Evolutionary conservation across 2,329 filamentous ascomycete genomes (phyloP), one percentile per base, ranked within the genome.

Genomic region (Aspergillus vadensis): DNA sequence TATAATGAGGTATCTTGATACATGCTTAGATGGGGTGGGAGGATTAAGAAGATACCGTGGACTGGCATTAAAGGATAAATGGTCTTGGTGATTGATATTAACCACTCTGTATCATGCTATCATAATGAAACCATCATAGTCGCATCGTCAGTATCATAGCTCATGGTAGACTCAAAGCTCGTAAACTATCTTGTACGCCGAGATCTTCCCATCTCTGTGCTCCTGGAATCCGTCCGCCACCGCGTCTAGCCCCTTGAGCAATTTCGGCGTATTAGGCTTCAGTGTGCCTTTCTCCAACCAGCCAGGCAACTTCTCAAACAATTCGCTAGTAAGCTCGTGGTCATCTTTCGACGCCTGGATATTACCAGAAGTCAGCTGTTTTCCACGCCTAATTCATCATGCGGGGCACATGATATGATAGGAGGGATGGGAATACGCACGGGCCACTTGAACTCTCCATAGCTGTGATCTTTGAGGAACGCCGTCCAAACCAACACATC

Each of bases 401-500:
- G 6, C n/a, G 10, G 50, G 17, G 15, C 7, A 4, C 15, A 5
- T 54, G 21, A 39, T 15, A 57, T 10, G 4, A 43, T 17, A 7
- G 17, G 25, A 27, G 7, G 25, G 25, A 27, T 30, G 10, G 10
- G 5, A 4, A 43, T 43, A 73, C 73, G 66, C 59, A 79, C 78
- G 5, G 75, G 72, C 72, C 72, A 81, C 38, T 67, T 63, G 32
- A 77, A 74, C 0, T 68, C 59, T 1, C 71, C 69, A 60, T 79
- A 80, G 2, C 65, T 52, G 51, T 78, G 74, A 4, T 79, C 74
- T 56, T 78, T 77, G 30, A 78, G 57, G 48, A 81, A 81, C 1
- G 72, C 73, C 2, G 75, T 79, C 75, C 75, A 79, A 0, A 81
- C 76, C n/a, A 80, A 63, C 4, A 81, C 77, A 64, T 79, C 75